These are phyloP conservation scores for Tricholoma terreum DNA, from an alignment of 768 basidiomycete species.

Conservation along the genomic window DNA sequence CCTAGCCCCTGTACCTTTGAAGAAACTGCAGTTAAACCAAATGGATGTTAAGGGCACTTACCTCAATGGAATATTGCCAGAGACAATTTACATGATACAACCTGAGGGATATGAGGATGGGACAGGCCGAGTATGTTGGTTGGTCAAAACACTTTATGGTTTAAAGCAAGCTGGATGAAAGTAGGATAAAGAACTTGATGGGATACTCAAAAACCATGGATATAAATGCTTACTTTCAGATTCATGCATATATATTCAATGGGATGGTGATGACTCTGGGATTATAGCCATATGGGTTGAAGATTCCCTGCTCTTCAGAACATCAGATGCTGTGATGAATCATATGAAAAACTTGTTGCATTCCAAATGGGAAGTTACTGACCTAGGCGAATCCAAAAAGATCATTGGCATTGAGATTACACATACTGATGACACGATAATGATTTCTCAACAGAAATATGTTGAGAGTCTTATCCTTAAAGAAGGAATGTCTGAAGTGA, in stretches of 20 bases:
- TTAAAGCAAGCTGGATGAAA: slow-evolving; percentile 6
- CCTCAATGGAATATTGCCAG: too few relatives aligned
- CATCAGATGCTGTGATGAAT: slow-evolving; percentile 3
- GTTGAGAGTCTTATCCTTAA: neutral
- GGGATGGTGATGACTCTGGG: too few relatives aligned
- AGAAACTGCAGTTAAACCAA: slow-evolving; percentile 1
- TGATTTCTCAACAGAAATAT: neutral
- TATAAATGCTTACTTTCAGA: slow-evolving; percentile 18
- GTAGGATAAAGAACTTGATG: slow-evolving; percentile 30
- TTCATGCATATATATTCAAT: too few relatives aligned
- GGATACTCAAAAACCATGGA: too few relatives aligned
- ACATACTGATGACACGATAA: too few relatives aligned
- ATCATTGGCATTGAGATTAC: neutral
- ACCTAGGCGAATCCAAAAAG: neutral
- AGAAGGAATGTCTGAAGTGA: neutral
- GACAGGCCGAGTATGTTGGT: too few relatives aligned
- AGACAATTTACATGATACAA: too few relatives aligned
- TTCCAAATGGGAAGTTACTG: neutral
- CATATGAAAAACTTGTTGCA: neutral
- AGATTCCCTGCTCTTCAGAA: too few relatives aligned
- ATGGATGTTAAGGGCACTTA: too few relatives aligned
- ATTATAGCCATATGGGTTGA: too few relatives aligned
- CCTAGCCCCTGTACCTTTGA: slow-evolving; percentile 14
- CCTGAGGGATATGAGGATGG: too few relatives aligned
- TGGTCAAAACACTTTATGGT: too few relatives aligned